Conservation (phyloP, 257 asterid species). For the Linaria vulgaris region DNA sequence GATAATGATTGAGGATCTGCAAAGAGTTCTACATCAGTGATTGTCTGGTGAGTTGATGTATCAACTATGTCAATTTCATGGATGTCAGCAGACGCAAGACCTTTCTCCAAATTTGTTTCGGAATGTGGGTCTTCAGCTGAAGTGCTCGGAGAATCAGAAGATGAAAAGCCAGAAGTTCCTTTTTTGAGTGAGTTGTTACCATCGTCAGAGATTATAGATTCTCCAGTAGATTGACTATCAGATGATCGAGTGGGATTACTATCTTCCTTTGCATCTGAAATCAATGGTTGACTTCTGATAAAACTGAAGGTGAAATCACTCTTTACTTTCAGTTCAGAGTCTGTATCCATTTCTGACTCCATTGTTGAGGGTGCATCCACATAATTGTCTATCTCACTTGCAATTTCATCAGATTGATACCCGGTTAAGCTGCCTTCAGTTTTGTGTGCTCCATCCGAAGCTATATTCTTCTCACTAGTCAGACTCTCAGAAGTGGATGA, state of each 20-base stretch:
- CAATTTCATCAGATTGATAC: slow-evolving; percentile 61
- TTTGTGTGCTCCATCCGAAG: slow-evolving; percentile 46
- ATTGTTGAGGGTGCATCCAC: slow-evolving; percentile 79
- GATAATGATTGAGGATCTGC: slow-evolving; percentile 26
- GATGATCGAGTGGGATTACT: slow-evolving; percentile 40
- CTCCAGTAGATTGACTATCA: slow-evolving; percentile 65
- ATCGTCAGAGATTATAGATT: slow-evolving; percentile 51
- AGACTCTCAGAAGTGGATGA: slow-evolving; percentile 35
- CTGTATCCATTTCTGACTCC: slow-evolving; percentile 76
- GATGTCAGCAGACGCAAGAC: slow-evolving; percentile 30
- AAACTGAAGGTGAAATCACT: slow-evolving; percentile 34
- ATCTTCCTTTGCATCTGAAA: slow-evolving; percentile 38
- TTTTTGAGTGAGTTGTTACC: slow-evolving; percentile 39
- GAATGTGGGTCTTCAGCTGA: slow-evolving; percentile 37
- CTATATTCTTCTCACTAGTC: slow-evolving; percentile 44
- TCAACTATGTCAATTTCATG: slow-evolving; percentile 27
- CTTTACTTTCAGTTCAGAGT: slow-evolving; percentile 56
- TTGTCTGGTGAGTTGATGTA: slow-evolving; percentile 28
- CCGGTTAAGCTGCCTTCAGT: slow-evolving; percentile 40
- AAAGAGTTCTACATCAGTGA: slow-evolving; percentile 27
- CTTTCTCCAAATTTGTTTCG: slow-evolving; percentile 28
- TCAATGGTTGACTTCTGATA: slow-evolving; percentile 29
- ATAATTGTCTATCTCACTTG: slow-evolving; percentile 73
- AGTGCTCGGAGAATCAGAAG: slow-evolving; percentile 36
- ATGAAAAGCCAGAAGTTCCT: slow-evolving; percentile 37